Evolutionary conservation across 371 early-diverging fungal genomes (phyloP).

Genomic region (Dichotomocladium elegans): DNA sequence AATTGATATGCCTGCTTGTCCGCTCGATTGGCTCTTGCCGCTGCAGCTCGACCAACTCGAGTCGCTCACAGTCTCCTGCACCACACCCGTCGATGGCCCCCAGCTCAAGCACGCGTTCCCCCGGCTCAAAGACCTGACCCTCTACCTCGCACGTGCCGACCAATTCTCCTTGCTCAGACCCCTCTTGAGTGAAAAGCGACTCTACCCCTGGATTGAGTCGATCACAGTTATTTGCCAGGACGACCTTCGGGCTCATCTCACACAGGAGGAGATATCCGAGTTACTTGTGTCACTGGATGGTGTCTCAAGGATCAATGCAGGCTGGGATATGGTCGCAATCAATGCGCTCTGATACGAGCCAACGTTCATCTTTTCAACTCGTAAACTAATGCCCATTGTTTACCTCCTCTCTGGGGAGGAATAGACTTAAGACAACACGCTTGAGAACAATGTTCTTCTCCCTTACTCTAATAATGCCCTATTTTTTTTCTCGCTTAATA

Average conservation of each 20-base stretch:
- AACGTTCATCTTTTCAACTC: too few relatives aligned
- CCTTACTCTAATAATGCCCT: too few relatives aligned
- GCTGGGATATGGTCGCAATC: constrained; percentile 37
- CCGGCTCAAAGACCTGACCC: constrained; percentile 13
- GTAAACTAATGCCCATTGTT: too few relatives aligned
- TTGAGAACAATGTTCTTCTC: too few relatives aligned
- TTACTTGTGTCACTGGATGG: constrained; percentile 21
- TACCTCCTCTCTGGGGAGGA: too few relatives aligned
- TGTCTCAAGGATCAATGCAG: constrained; percentile 29
- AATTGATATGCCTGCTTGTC: background rate
- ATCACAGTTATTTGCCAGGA: constrained; percentile 19
- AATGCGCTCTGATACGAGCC: constrained; percentile 1
- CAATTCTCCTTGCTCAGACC: constrained; percentile 10
- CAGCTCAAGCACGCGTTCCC: constrained; percentile 19
- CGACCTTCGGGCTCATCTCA: constrained; percentile 13
- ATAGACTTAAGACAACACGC: too few relatives aligned
- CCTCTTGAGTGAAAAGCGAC: constrained; percentile 12
- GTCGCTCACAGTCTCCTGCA: background rate
- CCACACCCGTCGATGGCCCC: constrained; percentile 18
- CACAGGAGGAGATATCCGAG: constrained; percentile 19
- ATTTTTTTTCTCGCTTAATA: too few relatives aligned
- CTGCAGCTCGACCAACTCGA: background rate
- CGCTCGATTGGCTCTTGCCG: background rate
- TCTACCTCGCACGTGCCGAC: constrained; percentile 10
- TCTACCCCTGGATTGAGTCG: constrained; percentile 35